These are phyloP conservation scores for Trichoderma sp. DNA, from an alignment of 2,329 filamentous ascomycete genomes.

Conservation along the genomic window DNA sequence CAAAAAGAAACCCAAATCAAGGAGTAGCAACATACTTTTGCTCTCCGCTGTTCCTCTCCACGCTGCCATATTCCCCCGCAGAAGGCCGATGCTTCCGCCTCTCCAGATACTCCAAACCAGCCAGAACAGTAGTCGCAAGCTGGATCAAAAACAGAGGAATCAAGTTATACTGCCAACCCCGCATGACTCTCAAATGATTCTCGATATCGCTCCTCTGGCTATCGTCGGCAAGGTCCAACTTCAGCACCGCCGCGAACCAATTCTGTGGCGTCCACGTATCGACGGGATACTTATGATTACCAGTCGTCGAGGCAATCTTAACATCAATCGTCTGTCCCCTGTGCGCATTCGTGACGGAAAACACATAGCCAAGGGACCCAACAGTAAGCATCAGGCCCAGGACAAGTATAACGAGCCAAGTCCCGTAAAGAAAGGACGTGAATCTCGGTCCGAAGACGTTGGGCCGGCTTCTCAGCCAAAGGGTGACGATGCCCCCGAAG, in stretches of 20 bases:
- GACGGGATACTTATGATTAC: conserved; percentile 31
- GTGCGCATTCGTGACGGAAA: conserved; percentile 37
- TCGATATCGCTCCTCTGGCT: conserved; percentile 32
- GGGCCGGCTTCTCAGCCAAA: conserved; percentile 32
- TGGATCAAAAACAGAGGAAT: conserved; percentile 38
- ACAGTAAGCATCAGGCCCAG: conserved; percentile 34
- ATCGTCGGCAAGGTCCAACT: conserved; percentile 32
- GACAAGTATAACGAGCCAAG: conserved; percentile 34
- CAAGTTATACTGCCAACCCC: conserved; percentile 38
- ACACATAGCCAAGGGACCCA: conserved; percentile 35
- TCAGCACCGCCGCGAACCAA: conserved; percentile 36
- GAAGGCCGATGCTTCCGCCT: conserved; percentile 27
- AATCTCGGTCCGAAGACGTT: conserved; percentile 27
- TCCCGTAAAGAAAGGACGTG: conserved; percentile 30
- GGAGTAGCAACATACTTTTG: conserved; percentile 6
- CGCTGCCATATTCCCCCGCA: conserved; percentile 12
- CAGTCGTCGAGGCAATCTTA: conserved; percentile 27
- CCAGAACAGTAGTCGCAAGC: conserved; percentile 34
- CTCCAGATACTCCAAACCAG: conserved; percentile 32
- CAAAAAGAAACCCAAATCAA: not conserved
- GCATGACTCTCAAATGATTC: conserved; percentile 34
- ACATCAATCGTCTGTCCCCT: conserved; percentile 33
- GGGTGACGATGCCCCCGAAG: conserved; percentile 33
- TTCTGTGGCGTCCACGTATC: conserved; percentile 37
- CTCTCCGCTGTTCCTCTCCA: conserved; percentile 18